A percentile compares a stretch with the other conserved stretches of the same genome.
Evolutionary conservation across 2,329 filamentous ascomycete species (phyloP).

Genomic region (Claviceps pazoutovae): DNA sequence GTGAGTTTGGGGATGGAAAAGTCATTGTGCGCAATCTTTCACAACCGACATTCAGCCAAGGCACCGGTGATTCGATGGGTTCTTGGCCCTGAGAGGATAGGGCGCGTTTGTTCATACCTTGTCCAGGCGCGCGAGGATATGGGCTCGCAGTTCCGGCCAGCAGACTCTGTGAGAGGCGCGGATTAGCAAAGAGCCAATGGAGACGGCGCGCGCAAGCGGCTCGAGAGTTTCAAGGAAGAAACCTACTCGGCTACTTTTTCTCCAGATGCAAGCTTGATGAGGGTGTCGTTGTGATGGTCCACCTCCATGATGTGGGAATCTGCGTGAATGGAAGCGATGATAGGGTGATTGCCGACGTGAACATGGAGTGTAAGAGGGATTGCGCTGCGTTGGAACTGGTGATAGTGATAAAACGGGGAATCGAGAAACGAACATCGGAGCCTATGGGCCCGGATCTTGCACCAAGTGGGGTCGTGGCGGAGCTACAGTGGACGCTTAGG

Average conservation of each 20-base stretch:
- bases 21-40: conserved; percentile 57
- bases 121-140: conserved; percentile 55
- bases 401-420: too few relatives aligned
- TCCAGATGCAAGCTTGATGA: conserved; percentile 35
- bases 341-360: not conserved
- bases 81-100: too few relatives aligned
- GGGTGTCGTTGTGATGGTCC: conserved; percentile 36
- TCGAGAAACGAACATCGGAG: too few relatives aligned
- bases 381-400: not conserved
- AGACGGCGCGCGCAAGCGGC: not conserved
- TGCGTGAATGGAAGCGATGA: conserved; percentile 1
- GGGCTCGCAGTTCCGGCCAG: conserved; percentile 55
- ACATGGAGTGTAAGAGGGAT: not conserved
- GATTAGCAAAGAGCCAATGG: conserved; percentile 13
- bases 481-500: too few relatives aligned
- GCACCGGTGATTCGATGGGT: too few relatives aligned
- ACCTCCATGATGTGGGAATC: conserved; percentile 33
- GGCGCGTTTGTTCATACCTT: conserved; percentile 25
- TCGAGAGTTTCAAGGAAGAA: not conserved
- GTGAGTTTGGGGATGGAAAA: conserved; percentile 58
- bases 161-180: conserved; percentile 39
- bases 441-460: too few relatives aligned
- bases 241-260: conserved; percentile 42
- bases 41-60: too few relatives aligned
- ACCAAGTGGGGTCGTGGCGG: too few relatives aligned